Evolutionary conservation across 2,329 filamentous ascomycete genomes (phyloP), one percentile per base, ranked within the genome.

Genomic region (Xylaria sp.): DNA sequence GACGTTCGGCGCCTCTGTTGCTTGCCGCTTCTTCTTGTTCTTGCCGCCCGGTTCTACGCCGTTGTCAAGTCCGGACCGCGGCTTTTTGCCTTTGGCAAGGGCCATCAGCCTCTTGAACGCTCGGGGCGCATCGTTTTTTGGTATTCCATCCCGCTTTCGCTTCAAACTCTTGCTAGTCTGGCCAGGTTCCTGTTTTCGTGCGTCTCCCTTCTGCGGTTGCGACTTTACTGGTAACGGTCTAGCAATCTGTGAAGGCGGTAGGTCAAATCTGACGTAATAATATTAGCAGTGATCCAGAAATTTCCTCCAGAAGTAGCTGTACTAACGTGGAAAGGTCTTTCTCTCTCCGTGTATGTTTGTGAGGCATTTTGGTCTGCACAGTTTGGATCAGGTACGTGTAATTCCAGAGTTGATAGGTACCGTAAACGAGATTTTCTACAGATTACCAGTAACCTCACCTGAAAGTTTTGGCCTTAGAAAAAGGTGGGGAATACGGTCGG

Each of bases 81-180:
- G 71, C 56, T 79, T 82, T 66, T 85, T 86, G n/a, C 84, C 80
- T 16, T 77, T 73, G 39, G 87, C 83, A 61, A 86, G 83, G 29
- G 89, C 85, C 89, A 97, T 94, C 58, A 97, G 76, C 11, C 92
- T 86, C 57, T 85, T 84, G 72, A 99, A 99, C 1, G 89, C 91
- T 62, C 91, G 89, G 0, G 94, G 94, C 1, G 90, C 92, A 74
- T 97, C 94, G 70, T 96, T 87, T 38, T 82, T 77, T 24, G 70
- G 72, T 46, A 71, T 64, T 41, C 59, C 66, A 29, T 69, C 71
- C 54, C 74, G 69, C 74, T 79, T 86, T 74, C 74, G 76, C 63
- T 80, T 80, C 45, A 66, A 57, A 69, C 72, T 78, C 65, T 75
- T 83, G 66, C 61, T 71, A 39, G 63, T 70, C 53, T 63, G 54